Conservation (phyloP, 306 rosid species). For the Cyclanthera cordifolia region DNA sequence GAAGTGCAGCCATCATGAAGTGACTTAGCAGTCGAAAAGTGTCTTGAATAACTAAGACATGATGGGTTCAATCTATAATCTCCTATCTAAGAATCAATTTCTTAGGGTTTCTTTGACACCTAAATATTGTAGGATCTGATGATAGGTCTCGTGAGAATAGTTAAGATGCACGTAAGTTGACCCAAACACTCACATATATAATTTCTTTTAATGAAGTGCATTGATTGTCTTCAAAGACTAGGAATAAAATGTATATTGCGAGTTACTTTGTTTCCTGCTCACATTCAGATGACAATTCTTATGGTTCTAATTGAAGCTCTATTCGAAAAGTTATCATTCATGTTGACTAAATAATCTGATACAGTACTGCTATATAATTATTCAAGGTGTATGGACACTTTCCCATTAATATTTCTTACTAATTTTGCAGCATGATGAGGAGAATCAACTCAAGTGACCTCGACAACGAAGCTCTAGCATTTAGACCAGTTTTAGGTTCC, state of each 20-base stretch:
- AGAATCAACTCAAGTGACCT: slow-evolving; percentile 42
- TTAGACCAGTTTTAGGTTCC: slow-evolving; percentile 74
- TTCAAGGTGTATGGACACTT: not conserved
- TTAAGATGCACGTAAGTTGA: no score
- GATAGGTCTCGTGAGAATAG: no score
- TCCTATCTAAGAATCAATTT: no score
- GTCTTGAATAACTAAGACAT: no score
- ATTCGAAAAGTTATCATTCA: not conserved
- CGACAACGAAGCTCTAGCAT: slow-evolving; percentile 81
- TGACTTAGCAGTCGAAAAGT: no score
- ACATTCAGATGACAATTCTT: not conserved
- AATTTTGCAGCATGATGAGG: slow-evolving; percentile 44
- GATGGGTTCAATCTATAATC: no score
- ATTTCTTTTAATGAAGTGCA: not conserved
- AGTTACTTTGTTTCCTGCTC: not conserved
- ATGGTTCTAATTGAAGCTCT: not conserved
- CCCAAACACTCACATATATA: no score
- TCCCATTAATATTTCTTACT: not conserved
- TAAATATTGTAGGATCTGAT: no score
- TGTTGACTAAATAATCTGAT: not conserved
- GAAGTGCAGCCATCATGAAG: no score
- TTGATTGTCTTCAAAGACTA: not conserved
- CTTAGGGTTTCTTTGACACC: no score
- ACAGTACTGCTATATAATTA: not conserved
- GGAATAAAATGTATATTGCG: not conserved